Evolutionary conservation across 805 yeast species (phyloP).

Genomic region (Saccharomycopsis babjevae): DNA sequence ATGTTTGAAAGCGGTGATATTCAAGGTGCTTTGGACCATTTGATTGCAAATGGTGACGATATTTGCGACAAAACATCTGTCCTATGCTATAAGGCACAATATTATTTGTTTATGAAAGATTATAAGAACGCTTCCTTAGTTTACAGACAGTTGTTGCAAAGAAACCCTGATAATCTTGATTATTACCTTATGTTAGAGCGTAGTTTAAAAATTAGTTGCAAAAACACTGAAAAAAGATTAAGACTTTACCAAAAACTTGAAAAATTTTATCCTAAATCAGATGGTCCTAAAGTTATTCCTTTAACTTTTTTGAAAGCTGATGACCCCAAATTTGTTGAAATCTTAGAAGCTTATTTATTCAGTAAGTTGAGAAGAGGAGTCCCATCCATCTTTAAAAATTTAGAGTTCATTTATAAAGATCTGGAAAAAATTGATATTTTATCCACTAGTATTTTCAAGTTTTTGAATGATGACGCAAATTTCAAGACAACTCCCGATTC

Average conservation of each 20-base stretch:
- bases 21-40: constrained; percentile 49
- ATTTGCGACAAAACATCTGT: constrained; percentile 51
- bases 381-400: constrained; percentile 80
- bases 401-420: constrained; percentile 66
- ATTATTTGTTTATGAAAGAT: constrained; percentile 47
- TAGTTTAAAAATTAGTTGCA: constrained; percentile 42
- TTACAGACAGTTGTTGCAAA: constrained; percentile 60
- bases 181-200: constrained; percentile 63
- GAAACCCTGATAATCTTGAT: constrained; percentile 71
- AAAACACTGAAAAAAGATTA: constrained; percentile 39
- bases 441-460: constrained; percentile 44
- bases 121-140: constrained; percentile 54
- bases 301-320: constrained; percentile 57
- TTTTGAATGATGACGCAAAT: constrained; percentile 24
- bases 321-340: constrained; percentile 34
- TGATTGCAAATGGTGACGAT: constrained; percentile 43
- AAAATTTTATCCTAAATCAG: constrained; percentile 70
- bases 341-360: constrained; percentile 44
- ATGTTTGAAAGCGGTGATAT: constrained; percentile 55
- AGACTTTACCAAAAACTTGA: constrained; percentile 57
- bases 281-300: constrained; percentile 71
- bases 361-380: constrained; percentile 67
- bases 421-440: constrained; percentile 31
- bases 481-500: constrained; percentile 25
- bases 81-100: constrained; percentile 57